Percentiles rank a stretch among this genome's conserved stretches.
phyloP scores from a whole-genome alignment of 2,329 filamentous ascomycete species.

The Tetracladium maxilliforme region DNA sequence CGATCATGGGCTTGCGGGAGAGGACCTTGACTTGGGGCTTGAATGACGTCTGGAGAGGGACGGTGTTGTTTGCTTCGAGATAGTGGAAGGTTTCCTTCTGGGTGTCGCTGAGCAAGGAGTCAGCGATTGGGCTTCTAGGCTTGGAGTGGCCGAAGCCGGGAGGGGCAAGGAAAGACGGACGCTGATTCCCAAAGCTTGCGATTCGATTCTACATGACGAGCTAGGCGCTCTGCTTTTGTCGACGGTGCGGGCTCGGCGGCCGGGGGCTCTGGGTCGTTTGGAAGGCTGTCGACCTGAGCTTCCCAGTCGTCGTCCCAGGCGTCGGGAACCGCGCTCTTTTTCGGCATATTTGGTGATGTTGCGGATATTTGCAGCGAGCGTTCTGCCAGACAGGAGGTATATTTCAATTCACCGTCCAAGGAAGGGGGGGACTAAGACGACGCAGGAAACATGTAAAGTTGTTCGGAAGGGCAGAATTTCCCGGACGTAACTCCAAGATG shows the following conservation, averaged over 20 bases:
- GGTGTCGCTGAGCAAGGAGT: constrained; percentile 3
- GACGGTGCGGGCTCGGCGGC: constrained; percentile 18
- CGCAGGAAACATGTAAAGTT: too few relatives aligned
- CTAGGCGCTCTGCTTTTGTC: constrained; percentile 61
- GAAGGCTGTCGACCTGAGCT: constrained; percentile 48
- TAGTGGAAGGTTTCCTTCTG: constrained; percentile 52
- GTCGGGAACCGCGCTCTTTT: constrained; percentile 41
- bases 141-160: constrained; percentile 1
- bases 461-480: too few relatives aligned
- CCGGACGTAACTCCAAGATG: too few relatives aligned
- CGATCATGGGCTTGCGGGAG: constrained; percentile 61
- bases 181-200: constrained; percentile 80
- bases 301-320: constrained; percentile 93
- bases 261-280: constrained; percentile 19
- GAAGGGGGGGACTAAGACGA: too few relatives aligned
- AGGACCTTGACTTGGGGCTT: constrained; percentile 75
- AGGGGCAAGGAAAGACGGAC: constrained; percentile 30
- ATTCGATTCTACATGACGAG: constrained; percentile 71
- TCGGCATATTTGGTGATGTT: constrained; percentile 30
- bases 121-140: not conserved
- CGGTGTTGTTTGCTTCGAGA: constrained; percentile 46
- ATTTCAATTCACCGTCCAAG: too few relatives aligned
- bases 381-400: too few relatives aligned
- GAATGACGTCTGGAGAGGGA: constrained; percentile 56
- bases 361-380: too few relatives aligned